Conservation (phyloP, 2,329 filamentous ascomycete species). For the Colletotrichum agaves region DNA sequence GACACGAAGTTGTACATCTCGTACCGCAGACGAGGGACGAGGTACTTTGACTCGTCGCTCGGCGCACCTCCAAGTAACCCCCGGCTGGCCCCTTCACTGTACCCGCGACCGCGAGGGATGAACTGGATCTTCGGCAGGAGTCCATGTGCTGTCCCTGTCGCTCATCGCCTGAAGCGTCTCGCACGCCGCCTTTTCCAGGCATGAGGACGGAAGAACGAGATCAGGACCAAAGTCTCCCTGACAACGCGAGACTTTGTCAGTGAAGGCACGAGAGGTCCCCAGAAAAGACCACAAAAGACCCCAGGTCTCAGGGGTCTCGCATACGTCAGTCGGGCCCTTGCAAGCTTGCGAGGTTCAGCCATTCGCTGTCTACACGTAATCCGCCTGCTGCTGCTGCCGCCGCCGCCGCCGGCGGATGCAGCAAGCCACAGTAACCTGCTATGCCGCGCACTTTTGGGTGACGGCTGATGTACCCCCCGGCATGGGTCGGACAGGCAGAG, state of each 20-base stretch:
- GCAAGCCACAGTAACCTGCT: slow-evolving; percentile 31
- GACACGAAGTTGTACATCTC: slow-evolving; percentile 10
- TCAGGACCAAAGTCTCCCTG: slow-evolving; percentile 12
- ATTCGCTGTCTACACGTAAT: slow-evolving; percentile 17
- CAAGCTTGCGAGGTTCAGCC: slow-evolving; percentile 6
- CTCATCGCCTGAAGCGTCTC: slow-evolving; percentile 29
- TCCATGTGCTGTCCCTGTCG: slow-evolving; percentile 36
- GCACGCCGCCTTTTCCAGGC: slow-evolving; percentile 11
- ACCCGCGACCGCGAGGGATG: slow-evolving; percentile 28
- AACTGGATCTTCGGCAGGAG: slow-evolving; percentile 21
- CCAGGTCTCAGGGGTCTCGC: slow-evolving; percentile 26
- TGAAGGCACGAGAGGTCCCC: slow-evolving; percentile 11
- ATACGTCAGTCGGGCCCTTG: slow-evolving; percentile 27
- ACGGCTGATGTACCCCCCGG: slow-evolving; percentile 14
- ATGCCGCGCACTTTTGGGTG: slow-evolving; percentile 26
- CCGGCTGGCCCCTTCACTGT: slow-evolving; percentile 25
- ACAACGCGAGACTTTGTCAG: slow-evolving; percentile 27
- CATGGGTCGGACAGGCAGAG: slow-evolving; percentile 18
- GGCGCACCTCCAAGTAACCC: not conserved
- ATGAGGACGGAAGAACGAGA: not conserved
- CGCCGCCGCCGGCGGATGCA: slow-evolving; percentile 15
- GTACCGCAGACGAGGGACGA: not conserved
- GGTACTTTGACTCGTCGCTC: not conserved
- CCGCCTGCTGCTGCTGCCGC: slow-evolving; percentile 16
- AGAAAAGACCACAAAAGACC: slow-evolving; percentile 5